phyloP scores from a whole-genome alignment of 495 filamentous ascomycete genomes.

The Chaetomidium leptoderma region DNA sequence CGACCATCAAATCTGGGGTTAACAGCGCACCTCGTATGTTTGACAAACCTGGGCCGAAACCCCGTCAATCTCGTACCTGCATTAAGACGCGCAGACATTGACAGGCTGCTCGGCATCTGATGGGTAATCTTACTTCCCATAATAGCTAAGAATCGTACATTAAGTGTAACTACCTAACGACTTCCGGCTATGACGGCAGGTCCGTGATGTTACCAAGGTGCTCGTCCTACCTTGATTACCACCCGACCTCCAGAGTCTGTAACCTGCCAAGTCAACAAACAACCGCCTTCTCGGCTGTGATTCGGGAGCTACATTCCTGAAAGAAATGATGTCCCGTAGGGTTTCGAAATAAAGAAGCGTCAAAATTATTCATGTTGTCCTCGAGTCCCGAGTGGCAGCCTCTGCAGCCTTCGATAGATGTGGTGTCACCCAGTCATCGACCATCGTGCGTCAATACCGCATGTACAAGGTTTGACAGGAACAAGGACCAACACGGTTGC shows the following conservation, averaged over 20 bases:
- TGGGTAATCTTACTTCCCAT: too few species aligned
- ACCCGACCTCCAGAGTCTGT: not conserved
- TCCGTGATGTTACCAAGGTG: not conserved
- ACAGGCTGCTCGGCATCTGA: too few species aligned
- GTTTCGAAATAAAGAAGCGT: too few species aligned
- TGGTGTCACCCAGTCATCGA: too few species aligned
- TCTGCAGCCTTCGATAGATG: not conserved
- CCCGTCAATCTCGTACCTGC: slow-evolving; percentile 5
- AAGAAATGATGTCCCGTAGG: too few species aligned
- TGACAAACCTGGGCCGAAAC: slow-evolving; percentile 2
- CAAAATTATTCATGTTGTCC: too few species aligned
- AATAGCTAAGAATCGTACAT: not conserved
- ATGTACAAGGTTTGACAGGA: not conserved
- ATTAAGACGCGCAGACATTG: not conserved
- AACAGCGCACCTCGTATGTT: not conserved
- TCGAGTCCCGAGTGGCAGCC: too few species aligned
- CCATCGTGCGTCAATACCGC: too few species aligned
- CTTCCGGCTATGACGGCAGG: not conserved
- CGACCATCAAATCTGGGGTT: not conserved
- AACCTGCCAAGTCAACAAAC: not conserved
- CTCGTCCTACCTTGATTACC: not conserved
- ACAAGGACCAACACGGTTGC: not conserved
- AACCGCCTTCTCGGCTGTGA: too few species aligned
- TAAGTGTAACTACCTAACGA: not conserved
- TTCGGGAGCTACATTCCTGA: too few species aligned